Base-by-base conservation (phyloP, 768 basidiomycete genomes). In the Chlorophyllum brunneum region DNA sequence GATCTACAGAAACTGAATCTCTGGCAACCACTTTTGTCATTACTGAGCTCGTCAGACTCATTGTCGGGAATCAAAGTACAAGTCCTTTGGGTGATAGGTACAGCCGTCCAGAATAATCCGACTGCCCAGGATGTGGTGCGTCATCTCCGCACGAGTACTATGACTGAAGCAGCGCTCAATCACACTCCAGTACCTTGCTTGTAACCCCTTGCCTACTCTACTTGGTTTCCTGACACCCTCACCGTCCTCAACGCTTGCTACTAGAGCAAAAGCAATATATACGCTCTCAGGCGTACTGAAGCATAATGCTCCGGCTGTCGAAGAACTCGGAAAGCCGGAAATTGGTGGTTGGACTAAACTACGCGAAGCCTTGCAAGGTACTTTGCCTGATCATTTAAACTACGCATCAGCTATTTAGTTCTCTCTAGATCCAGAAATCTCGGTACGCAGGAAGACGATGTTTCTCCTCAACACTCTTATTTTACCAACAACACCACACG, bases 31-130 rank as follows among this genome's bases (percentile, higher is more conserved):
- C 61, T 95, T 0, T 82, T 92, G 36, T 62, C 65, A 5, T 72
- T 94, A n/a, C 63, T 91, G 31, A 75, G 71, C 6, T 73, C 79
- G 3, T 66, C 80, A 5, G 63, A 70, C 0, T 76, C 82, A 2
- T 76, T 85, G 0, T 76, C 80, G n/a, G 72, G 71, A 23, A 75
- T 94, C 22, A 83, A 80, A 59, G 69, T 76, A 54, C 83, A 88
- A 54, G 79, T 82, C 0, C 68, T 94, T 8, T 95, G 93, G 93
- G 83, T 94, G 0, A 77, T 90, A 22, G 93, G 93, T 5, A 95
- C 93, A 0, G 91, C 93, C 0, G 62, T 94, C 4, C 92, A 94
- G 65, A 95, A 95, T 60, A 95, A 95, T 56, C 90, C 92, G 0
- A 72, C 82, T 7, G 90, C 93, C 0, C 93, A 95, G 58, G 73